Conservation (phyloP, 148 eudicot species). For the Chenopodium formosanum region DNA sequence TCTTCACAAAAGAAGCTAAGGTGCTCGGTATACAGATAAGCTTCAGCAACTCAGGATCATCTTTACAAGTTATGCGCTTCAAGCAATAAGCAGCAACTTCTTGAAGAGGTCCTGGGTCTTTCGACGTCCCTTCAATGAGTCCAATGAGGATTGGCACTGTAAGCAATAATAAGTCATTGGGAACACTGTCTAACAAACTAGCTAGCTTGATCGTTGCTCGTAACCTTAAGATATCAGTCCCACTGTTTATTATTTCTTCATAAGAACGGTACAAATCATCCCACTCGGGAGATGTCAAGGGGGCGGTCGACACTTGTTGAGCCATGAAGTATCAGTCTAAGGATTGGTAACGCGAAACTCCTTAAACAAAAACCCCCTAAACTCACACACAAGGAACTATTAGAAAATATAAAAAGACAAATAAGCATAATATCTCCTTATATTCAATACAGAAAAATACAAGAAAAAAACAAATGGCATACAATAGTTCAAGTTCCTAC, state of each 20-base stretch:
- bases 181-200: conserved; percentile 32
- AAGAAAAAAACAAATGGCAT: too few relatives aligned
- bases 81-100: conserved; percentile 46
- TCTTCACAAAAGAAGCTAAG: conserved; percentile 41
- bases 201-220: conserved; percentile 41
- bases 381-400: background rate
- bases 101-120: conserved; percentile 21
- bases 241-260: conserved; percentile 31
- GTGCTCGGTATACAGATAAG: conserved; percentile 40
- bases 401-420: background rate
- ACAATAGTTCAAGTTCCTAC: too few relatives aligned
- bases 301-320: conserved; percentile 17
- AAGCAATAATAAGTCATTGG: conserved; percentile 36
- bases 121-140: conserved; percentile 27
- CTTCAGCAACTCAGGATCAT: conserved; percentile 42
- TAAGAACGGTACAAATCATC: conserved; percentile 35
- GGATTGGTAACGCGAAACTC: background rate
- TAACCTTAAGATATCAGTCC: conserved; percentile 29
- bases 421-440: too few relatives aligned
- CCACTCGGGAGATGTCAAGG: conserved; percentile 38
- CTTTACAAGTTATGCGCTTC: conserved; percentile 39
- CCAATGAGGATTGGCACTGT: conserved; percentile 38
- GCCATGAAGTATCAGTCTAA: conserved; percentile 17
- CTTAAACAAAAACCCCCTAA: background rate
- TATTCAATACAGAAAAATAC: too few relatives aligned